Conservation (phyloP, 305 asterid species). For the Nicotiana rustica region DNA sequence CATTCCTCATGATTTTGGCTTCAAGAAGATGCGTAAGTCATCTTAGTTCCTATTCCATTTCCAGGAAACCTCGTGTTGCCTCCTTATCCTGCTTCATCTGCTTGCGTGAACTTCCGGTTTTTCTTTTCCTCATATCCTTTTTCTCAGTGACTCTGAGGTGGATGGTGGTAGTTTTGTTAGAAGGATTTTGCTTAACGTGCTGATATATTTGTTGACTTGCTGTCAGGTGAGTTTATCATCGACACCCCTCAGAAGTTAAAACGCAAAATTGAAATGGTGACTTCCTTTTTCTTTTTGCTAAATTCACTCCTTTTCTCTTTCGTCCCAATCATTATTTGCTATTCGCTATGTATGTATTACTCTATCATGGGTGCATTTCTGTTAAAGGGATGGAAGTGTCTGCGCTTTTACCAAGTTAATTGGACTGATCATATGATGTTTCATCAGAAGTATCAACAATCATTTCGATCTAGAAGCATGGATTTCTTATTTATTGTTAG, state of each 20-base stretch:
- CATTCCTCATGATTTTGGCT: slow-evolving; percentile 96
- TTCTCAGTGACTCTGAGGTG: slow-evolving; percentile 3
- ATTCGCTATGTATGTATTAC: not conserved
- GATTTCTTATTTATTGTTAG: slow-evolving; percentile 25
- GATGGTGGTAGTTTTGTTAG: slow-evolving; percentile 19
- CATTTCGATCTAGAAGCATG: not conserved
- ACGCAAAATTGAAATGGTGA: slow-evolving; percentile 89
- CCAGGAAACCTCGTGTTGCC: not conserved
- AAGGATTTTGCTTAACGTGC: slow-evolving; percentile 17
- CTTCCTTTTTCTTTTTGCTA: slow-evolving; percentile 39
- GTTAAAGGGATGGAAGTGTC: slow-evolving; percentile 24
- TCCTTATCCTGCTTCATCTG: not conserved
- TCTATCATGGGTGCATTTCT: not conserved
- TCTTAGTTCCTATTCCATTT: slow-evolving; percentile 43
- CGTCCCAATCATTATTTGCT: slow-evolving; percentile 14
- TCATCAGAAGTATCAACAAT: slow-evolving; percentile 13
- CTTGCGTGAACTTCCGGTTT: slow-evolving; percentile 11
- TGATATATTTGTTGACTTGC: slow-evolving; percentile 40
- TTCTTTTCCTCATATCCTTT: slow-evolving; percentile 13
- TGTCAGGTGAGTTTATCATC: slow-evolving; percentile 81
- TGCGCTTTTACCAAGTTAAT: slow-evolving; percentile 15
- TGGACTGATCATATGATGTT: not conserved
- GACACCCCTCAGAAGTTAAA: slow-evolving; percentile 93
- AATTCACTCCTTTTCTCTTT: not conserved
- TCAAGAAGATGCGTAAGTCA: slow-evolving; percentile 74